phyloP scores from a whole-genome alignment of 768 basidiomycete species.

The Tubosaeta sp. region DNA sequence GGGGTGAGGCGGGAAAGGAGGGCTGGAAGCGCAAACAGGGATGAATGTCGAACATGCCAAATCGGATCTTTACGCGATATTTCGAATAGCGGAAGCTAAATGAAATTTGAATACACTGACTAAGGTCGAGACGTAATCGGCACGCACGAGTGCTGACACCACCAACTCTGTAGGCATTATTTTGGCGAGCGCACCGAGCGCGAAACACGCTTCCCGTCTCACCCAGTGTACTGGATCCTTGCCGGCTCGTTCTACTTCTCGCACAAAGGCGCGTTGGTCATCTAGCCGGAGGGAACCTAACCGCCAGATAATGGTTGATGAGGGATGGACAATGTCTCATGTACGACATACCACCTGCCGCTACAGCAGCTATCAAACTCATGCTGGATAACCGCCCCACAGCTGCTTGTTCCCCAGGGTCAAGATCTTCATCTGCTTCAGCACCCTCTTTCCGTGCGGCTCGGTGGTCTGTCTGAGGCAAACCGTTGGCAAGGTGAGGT shows the following conservation, averaged over 20 bases:
- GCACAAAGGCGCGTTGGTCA: constrained; percentile 61
- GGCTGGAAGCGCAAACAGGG: constrained; percentile 80
- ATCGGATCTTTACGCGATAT: constrained; percentile 59
- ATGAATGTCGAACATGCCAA: constrained; percentile 86
- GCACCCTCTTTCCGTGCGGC: constrained; percentile 12
- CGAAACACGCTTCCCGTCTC: constrained; percentile 80
- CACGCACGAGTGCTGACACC: constrained; percentile 53
- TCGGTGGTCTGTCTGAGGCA: constrained; percentile 13
- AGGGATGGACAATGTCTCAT: constrained; percentile 4
- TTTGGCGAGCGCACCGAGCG: constrained; percentile 84
- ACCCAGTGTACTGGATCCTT: constrained; percentile 73
- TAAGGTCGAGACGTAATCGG: constrained; percentile 5
- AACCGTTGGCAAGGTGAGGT: constrained; percentile 8
- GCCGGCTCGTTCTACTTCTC: constrained; percentile 67
- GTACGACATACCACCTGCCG: constrained; percentile 61
- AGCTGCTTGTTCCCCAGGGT: constrained; percentile 64
- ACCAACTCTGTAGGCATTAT: constrained; percentile 77
- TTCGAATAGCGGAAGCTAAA: constrained; percentile 79
- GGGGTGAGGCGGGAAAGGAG: constrained; percentile 64
- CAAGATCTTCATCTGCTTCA: constrained; percentile 38
- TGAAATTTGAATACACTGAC: constrained; percentile 5
- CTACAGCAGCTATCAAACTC: constrained; percentile 87
- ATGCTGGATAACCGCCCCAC: constrained; percentile 87
- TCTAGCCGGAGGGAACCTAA: constrained; percentile 54
- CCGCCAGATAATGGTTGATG: constrained; percentile 4